Conservation (phyloP, 73 alveolate genomes). For the Uronychia setigera region DNA sequence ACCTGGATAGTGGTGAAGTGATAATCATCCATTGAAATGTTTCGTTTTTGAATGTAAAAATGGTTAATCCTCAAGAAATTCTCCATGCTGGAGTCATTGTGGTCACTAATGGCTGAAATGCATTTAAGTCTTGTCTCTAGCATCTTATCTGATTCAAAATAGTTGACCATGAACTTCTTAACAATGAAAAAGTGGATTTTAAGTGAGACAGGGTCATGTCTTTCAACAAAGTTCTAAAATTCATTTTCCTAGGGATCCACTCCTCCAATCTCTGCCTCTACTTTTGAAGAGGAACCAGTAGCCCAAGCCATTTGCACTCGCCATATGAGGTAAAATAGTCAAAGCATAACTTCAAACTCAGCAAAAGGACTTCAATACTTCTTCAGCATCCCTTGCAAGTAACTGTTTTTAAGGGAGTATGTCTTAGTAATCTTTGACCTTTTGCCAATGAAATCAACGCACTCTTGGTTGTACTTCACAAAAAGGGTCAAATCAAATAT, state of each 20-base stretch:
- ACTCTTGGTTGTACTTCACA: background rate
- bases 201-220: background rate
- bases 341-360: background rate
- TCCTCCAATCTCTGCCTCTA: background rate
- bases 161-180: background rate
- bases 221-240: background rate
- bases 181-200: background rate
- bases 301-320: constrained; percentile 1
- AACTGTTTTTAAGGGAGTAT: background rate
- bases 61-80: background rate
- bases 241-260: background rate
- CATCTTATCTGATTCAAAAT: background rate
- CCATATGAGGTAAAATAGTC: background rate
- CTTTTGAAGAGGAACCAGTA: background rate
- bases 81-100: background rate
- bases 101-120: background rate
- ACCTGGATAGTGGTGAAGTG: background rate
- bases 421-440: background rate
- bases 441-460: background rate
- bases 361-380: background rate
- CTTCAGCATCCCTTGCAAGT: background rate
- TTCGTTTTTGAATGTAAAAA: background rate
- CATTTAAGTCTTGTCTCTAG: background rate
- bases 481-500: background rate
- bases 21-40: background rate